Conservation (phyloP, 306 rosid genomes). For the Corylus americana region DNA sequence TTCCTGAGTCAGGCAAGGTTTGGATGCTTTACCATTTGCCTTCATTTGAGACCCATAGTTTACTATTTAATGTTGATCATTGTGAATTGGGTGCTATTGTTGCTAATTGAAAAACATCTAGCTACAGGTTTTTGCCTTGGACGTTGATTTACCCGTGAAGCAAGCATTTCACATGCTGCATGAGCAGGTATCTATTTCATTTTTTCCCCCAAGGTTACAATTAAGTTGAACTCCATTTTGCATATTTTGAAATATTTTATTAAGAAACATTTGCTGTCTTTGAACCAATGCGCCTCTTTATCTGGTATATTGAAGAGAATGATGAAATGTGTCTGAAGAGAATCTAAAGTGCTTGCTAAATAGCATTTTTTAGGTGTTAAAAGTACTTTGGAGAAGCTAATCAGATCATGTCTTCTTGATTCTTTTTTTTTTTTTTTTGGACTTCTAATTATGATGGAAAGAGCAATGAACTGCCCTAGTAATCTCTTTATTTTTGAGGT, state of each 20-base stretch:
- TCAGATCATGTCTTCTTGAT: not conserved
- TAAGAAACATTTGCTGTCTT: slow-evolving; percentile 7
- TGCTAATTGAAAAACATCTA: slow-evolving; percentile 29
- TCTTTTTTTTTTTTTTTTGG: slow-evolving; percentile 1
- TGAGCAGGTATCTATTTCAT: slow-evolving; percentile 70
- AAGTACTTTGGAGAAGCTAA: not conserved
- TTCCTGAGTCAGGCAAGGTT: slow-evolving; percentile 99
- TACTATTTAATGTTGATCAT: slow-evolving; percentile 6
- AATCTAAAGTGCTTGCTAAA: not conserved
- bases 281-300: not conserved
- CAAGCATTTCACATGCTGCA: slow-evolving; percentile 95
- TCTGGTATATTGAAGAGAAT: not conserved
- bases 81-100: slow-evolving; percentile 13
- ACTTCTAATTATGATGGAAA: not conserved
- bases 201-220: slow-evolving; percentile 17
- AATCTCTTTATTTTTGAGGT: not conserved
- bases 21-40: slow-evolving; percentile 47
- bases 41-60: slow-evolving; percentile 19
- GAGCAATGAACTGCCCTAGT: not conserved
- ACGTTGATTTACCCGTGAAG: slow-evolving; percentile 89
- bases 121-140: slow-evolving; percentile 84
- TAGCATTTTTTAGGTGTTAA: not conserved
- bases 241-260: slow-evolving; percentile 10
- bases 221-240: slow-evolving; percentile 11
- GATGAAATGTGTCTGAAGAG: not conserved